Base-by-base conservation (phyloP, 2,329 filamentous ascomycete species). In the Stagonosporopsis tanaceti region DNA sequence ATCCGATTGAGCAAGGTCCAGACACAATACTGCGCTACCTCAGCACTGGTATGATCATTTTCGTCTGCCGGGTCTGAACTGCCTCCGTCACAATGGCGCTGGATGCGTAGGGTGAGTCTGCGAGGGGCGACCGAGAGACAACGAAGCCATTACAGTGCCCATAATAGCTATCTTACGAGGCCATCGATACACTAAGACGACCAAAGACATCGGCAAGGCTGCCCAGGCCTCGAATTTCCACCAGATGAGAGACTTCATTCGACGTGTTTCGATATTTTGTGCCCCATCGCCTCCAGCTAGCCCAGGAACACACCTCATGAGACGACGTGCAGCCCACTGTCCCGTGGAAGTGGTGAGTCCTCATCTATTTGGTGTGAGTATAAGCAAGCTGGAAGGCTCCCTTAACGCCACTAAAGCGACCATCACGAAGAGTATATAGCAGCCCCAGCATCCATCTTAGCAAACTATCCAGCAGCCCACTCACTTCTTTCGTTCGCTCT, bases 381-480 rank as follows among this genome's bases (percentile, higher is more conserved):
- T 2, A 44, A 30, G 28, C n/a, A 34, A 34, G 37, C 24, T 27
- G 24, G 30, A 32, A 9, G 25, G 20, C 47, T 57, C 54, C 54
- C 54, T 57, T 52, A 25, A 47, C 38, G 42, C 47, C 53, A 47
- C 47, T 30, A 4, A 4, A 30, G 12, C 32, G 32, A 15, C 2
- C 37, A 52, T 44, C 17, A 27, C 15, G 25, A 47, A 15, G 22
- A 52, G 34, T 48, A 48, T 47, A 48, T 46, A 46, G 32, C 30
- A 47, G 42, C 47, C 37, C 47, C 32, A 20, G 12, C 24, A 6
- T 47, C 24, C 30, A 44, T 20, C 22, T 32, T 17, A 52, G 38
- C 35, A 20, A 34, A 50, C 25, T 48, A 64, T 67, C 64, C 51
- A 64, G 57, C 64, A 67, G 11, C 53, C 61, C 60, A 62, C 46